phyloP scores from a whole-genome alignment of 2,329 filamentous ascomycete species.

The Pestalotiopsis sp. region DNA sequence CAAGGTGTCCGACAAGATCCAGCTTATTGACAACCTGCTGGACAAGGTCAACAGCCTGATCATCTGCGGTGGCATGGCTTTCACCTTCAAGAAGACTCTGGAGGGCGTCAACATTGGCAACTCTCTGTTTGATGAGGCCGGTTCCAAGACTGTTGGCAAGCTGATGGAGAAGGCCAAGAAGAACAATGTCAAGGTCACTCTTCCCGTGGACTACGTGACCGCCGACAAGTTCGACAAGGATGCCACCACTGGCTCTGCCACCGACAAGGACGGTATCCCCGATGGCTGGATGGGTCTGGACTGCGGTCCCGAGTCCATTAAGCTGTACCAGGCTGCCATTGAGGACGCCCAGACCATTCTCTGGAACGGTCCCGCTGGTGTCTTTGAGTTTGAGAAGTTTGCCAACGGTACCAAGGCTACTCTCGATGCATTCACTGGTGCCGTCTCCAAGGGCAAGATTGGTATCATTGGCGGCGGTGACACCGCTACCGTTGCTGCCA shows the following conservation, averaged over 20 bases:
- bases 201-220: constrained; percentile 94
- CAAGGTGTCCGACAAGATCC: constrained; percentile 99
- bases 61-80: constrained; percentile 97
- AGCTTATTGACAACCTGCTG: constrained; percentile 97
- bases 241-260: constrained; percentile 78
- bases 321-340: constrained; percentile 88
- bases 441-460: constrained; percentile 82
- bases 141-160: constrained; percentile 85
- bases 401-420: constrained; percentile 90
- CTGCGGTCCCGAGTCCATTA: constrained; percentile 84
- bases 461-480: constrained; percentile 99
- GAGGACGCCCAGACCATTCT: constrained; percentile 91
- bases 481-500: constrained; percentile 95
- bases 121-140: constrained; percentile 91
- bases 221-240: constrained; percentile 93
- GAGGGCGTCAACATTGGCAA: constrained; percentile 86
- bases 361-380: constrained; percentile 97
- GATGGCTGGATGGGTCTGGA: constrained; percentile 99
- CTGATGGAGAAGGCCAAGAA: constrained; percentile 95
- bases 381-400: constrained; percentile 97
- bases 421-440: constrained; percentile 84
- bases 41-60: constrained; percentile 97
- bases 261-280: constrained; percentile 86
- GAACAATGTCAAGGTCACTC: constrained; percentile 92
- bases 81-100: constrained; percentile 99